A percentile compares a stretch with the other conserved stretches of the same genome.
These are phyloP conservation scores for Daedalea quercina DNA, from an alignment of 768 basidiomycete species.

Conservation along the genomic window DNA sequence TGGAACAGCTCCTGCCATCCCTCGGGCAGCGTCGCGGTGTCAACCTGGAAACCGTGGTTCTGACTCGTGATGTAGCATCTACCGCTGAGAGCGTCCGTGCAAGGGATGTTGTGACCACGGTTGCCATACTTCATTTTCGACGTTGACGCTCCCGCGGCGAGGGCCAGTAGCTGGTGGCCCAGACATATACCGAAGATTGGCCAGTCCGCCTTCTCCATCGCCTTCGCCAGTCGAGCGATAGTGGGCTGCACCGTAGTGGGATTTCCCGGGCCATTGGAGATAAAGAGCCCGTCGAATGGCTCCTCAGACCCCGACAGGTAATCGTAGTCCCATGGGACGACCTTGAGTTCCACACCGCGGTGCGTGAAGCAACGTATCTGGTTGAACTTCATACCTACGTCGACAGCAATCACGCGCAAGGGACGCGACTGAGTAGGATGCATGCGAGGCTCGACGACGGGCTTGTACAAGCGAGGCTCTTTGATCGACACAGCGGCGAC, in stretches of 20 bases:
- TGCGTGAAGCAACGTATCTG: slow-evolving; percentile 94
- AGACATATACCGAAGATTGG: slow-evolving; percentile 99
- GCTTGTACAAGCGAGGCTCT: slow-evolving; percentile 61
- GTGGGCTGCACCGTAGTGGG: slow-evolving; percentile 79
- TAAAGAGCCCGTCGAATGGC: slow-evolving; percentile 89
- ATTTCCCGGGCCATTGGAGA: slow-evolving; percentile 98
- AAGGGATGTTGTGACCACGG: slow-evolving; percentile 97
- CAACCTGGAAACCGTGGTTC: slow-evolving; percentile 97
- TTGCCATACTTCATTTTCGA: slow-evolving; percentile 99
- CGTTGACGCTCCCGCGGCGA: slow-evolving; percentile 89
- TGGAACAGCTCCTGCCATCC: slow-evolving; percentile 94
- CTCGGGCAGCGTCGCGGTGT: slow-evolving; percentile 63
- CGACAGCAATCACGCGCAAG: slow-evolving; percentile 82
- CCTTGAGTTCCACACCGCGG: slow-evolving; percentile 92
- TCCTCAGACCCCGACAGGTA: slow-evolving; percentile 66
- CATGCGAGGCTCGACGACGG: slow-evolving; percentile 44
- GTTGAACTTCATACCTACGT: slow-evolving; percentile 99
- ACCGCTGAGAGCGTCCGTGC: slow-evolving; percentile 88
- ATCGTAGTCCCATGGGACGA: slow-evolving; percentile 97
- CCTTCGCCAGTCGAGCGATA: slow-evolving; percentile 56
- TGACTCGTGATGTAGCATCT: slow-evolving; percentile 99
- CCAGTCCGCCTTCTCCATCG: slow-evolving; percentile 64
- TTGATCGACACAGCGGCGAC: slow-evolving; percentile 83
- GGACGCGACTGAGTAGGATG: slow-evolving; percentile 72
- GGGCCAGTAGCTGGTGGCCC: slow-evolving; percentile 93